A percentile compares a stretch with the other conserved stretches of the same genome.
Evolutionary conservation across 2,329 filamentous ascomycete species (phyloP).

Genomic region (Aspergillus sp.): DNA sequence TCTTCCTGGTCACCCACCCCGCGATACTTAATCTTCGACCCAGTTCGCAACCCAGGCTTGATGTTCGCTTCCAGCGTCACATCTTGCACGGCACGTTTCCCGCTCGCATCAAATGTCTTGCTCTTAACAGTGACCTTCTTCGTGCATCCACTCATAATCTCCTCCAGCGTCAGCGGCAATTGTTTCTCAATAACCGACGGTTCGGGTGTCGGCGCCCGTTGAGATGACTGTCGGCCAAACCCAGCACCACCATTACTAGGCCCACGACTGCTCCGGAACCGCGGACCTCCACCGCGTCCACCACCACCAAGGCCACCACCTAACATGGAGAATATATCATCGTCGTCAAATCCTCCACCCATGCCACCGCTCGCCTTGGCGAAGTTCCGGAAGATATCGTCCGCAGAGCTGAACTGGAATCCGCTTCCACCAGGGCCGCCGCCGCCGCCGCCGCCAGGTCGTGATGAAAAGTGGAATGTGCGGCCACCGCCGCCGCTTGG

Average conservation of each 20-base stretch:
- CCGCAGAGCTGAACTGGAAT: conserved; percentile 81
- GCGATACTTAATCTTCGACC: conserved; percentile 97
- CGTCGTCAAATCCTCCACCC: conserved; percentile 55
- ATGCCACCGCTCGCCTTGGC: conserved; percentile 59
- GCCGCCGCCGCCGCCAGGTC: conserved; percentile 57
- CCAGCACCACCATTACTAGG: conserved; percentile 16
- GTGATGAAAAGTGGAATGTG: conserved; percentile 50
- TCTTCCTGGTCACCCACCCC: conserved; percentile 98
- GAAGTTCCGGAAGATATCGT: conserved; percentile 84
- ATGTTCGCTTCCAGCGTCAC: conserved; percentile 92
- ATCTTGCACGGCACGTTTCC: conserved; percentile 83
- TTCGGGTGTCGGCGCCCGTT: conserved; percentile 65
- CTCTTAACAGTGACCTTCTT: conserved; percentile 99
- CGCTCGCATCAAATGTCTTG: conserved; percentile 83
- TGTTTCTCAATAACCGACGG: conserved; percentile 87
- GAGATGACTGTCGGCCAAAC: conserved; percentile 25
- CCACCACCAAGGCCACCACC: conserved; percentile 44
- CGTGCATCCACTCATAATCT: conserved; percentile 79
- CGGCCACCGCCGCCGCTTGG: conserved; percentile 51
- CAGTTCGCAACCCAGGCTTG: conserved; percentile 92
- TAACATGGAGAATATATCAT: conserved; percentile 56
- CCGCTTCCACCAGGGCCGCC: conserved; percentile 50
- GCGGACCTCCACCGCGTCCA: conserved; percentile 39
- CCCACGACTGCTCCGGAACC: conserved; percentile 29
- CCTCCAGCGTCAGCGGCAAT: conserved; percentile 78